These are phyloP conservation scores for Leccinum subtestaceum DNA, from an alignment of 768 basidiomycete species.

Conservation along the genomic window DNA sequence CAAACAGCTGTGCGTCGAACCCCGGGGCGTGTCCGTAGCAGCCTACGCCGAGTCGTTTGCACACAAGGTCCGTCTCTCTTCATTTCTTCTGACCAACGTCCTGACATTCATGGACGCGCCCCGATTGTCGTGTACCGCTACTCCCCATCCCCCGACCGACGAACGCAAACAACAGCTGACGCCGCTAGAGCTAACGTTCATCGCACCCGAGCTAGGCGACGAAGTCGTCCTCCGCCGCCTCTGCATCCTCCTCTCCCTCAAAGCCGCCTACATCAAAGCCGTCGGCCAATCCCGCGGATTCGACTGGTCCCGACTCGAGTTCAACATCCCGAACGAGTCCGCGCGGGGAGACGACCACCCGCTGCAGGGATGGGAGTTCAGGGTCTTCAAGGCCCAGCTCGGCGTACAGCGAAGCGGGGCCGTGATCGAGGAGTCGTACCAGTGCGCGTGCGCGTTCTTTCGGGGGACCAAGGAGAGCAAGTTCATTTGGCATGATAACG, in stretches of 20 bases:
- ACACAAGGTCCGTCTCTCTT: conserved; percentile 58
- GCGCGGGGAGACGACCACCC: conserved; percentile 68
- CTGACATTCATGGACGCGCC: not conserved
- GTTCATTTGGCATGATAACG: conserved; percentile 70
- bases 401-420: conserved; percentile 59
- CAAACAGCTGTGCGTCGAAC: conserved; percentile 62
- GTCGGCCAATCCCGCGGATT: conserved; percentile 80
- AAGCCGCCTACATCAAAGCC: conserved; percentile 79
- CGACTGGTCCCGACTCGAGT: conserved; percentile 79
- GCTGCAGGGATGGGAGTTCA: conserved; percentile 82
- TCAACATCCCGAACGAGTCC: conserved; percentile 63
- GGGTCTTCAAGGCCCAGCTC: conserved; percentile 71
- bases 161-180: conserved; percentile 37
- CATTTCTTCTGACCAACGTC: not conserved
- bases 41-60: conserved; percentile 71
- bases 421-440: conserved; percentile 62
- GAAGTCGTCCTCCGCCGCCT: conserved; percentile 70
- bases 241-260: conserved; percentile 75
- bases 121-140: not conserved
- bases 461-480: conserved; percentile 60
- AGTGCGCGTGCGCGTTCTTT: conserved; percentile 78
- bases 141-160: no score
- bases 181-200: conserved; percentile 49
- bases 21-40: conserved; percentile 53
- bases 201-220: conserved; percentile 51